phyloP scores from a whole-genome alignment of 2,329 filamentous ascomycete species.

The Lecanicillium sp. region DNA sequence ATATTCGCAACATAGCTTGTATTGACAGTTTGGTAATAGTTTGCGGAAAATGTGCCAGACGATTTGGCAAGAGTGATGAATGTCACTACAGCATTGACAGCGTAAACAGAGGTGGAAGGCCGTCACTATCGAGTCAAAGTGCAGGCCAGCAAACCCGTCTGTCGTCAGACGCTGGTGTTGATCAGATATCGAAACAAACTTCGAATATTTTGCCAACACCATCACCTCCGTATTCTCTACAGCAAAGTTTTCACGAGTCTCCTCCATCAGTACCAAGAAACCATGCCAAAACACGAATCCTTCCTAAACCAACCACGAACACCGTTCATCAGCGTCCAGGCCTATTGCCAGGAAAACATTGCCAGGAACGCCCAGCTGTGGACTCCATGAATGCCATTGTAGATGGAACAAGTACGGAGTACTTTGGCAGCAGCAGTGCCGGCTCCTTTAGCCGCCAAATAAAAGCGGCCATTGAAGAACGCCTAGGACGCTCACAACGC shows the following conservation, averaged over 20 bases:
- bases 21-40: slow-evolving; percentile 12
- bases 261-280: slow-evolving; percentile 5
- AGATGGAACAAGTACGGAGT: slow-evolving; percentile 30
- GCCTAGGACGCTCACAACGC: slow-evolving; percentile 11
- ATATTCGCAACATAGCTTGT: background rate
- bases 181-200: background rate
- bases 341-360: background rate
- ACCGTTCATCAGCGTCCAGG: too few species aligned
- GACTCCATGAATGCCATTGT: slow-evolving; percentile 37
- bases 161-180: background rate
- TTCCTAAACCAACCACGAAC: too few species aligned
- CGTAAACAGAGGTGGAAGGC: too few species aligned
- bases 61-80: slow-evolving; percentile 17
- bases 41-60: slow-evolving; percentile 23
- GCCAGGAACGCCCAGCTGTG: slow-evolving; percentile 25
- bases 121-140: background rate
- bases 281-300: slow-evolving; percentile 9
- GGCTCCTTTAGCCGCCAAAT: slow-evolving; percentile 38
- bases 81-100: slow-evolving; percentile 18
- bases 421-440: slow-evolving; percentile 38
- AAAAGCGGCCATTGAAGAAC: slow-evolving; percentile 30
- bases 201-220: background rate
- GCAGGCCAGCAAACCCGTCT: background rate
- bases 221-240: background rate
- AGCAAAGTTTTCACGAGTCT: background rate